These are phyloP conservation scores for Pseudozyma pruni DNA, from an alignment of 1,284 basidiomycete genomes.

Conservation along the genomic window DNA sequence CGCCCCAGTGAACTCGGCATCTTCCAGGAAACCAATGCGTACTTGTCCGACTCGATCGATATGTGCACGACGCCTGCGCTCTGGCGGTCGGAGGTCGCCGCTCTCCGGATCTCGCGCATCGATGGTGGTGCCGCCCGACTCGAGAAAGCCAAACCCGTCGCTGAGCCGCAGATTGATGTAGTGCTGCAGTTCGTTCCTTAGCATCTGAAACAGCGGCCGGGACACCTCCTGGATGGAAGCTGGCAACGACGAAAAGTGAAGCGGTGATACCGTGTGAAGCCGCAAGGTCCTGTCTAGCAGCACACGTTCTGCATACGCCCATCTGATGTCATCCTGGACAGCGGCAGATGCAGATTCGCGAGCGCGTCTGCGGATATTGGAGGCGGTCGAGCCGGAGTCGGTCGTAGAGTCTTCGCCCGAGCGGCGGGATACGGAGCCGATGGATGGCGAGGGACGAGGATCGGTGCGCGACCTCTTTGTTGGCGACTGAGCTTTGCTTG, in stretches of 20 bases:
- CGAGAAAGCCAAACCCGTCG: conserved; percentile 44
- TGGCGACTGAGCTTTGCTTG: conserved; percentile 18
- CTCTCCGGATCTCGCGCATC: conserved; percentile 31
- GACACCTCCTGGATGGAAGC: conserved; percentile 39
- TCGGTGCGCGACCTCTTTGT: conserved; percentile 24
- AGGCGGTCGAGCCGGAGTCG: conserved; percentile 22
- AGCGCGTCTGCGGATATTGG: conserved; percentile 14
- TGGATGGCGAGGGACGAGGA: conserved; percentile 25
- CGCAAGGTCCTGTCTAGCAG: conserved; percentile 43
- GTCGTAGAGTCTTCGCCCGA: conserved; percentile 25
- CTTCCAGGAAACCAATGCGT: conserved; percentile 38
- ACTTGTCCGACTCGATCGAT: conserved; percentile 38
- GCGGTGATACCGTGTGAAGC: conserved; percentile 39
- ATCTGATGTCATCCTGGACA: conserved; percentile 18
- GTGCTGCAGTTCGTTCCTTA: conserved; percentile 29
- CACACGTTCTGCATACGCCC: conserved; percentile 24
- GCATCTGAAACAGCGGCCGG: conserved; percentile 33
- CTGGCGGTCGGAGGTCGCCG: conserved; percentile 40
- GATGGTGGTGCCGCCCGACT: conserved; percentile 19
- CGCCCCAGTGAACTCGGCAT: conserved; percentile 21
- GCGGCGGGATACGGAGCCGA: conserved; percentile 21
- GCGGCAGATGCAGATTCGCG: conserved; percentile 14
- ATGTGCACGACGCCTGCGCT: conserved; percentile 34
- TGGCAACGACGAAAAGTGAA: conserved; percentile 43
- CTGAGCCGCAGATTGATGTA: conserved; percentile 51